Conservation (phyloP, 1,284 basidiomycete species). For the Apiotrichum porosum region DNA sequence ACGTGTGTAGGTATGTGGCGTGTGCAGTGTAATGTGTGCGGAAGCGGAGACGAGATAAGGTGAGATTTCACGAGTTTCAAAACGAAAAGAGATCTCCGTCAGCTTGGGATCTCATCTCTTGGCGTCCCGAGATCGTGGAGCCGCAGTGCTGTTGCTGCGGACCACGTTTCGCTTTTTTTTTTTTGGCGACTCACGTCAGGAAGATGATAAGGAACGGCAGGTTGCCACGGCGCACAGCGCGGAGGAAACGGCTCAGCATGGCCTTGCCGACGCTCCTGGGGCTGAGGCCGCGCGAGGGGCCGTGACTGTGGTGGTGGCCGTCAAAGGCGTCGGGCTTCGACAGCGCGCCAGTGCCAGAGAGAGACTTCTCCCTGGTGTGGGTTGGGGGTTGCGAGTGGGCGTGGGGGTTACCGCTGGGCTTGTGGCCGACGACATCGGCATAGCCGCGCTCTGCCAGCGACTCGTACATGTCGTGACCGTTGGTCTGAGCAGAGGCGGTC, state of each 20-base stretch:
- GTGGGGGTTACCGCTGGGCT: no score
- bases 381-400: no score
- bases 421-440: no score
- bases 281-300: not conserved
- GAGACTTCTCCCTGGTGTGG: no score
- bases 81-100: not conserved
- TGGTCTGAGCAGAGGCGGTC: not conserved
- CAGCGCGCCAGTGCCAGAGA: no score
- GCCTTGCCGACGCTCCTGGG: constrained; percentile 24
- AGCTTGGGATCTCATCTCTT: no score
- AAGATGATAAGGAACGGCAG: constrained; percentile 38
- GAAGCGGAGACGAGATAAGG: not conserved
- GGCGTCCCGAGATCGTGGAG: no score
- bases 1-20: not conserved
- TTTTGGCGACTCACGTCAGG: constrained; percentile 36
- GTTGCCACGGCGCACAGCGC: constrained; percentile 30
- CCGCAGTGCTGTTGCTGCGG: no score
- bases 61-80: not conserved
- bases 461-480: not conserved
- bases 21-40: no score
- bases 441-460: not conserved
- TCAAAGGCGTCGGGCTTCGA: not conserved
- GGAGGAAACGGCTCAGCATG: constrained; percentile 22
- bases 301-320: not conserved
- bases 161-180: no score